Percentiles rank a stretch among this genome's conserved stretches.
Evolutionary conservation across 345 rosid species (phyloP).

Genomic region (Eucalyptus paniculata): DNA sequence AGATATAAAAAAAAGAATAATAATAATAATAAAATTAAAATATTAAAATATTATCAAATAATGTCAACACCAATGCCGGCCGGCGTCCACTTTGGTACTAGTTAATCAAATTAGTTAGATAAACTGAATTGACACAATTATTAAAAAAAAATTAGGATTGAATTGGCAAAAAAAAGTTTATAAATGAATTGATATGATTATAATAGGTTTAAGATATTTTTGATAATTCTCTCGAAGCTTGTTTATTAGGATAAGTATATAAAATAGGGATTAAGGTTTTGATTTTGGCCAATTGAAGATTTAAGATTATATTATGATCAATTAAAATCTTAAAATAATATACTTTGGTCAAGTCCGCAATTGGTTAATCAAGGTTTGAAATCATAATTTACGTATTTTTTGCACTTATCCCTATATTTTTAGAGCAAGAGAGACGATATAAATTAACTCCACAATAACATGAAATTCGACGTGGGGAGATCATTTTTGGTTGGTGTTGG

Average conservation of each 20-base stretch:
- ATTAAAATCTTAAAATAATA: neutral
- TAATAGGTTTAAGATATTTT: no score
- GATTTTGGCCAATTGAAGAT: neutral
- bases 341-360: neutral
- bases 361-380: neutral
- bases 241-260: neutral
- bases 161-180: no score
- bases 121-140: fast-evolving
- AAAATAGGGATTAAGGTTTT: neutral
- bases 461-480: neutral
- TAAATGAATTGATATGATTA: no score
- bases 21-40: no score
- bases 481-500: neutral
- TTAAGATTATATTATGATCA: neutral
- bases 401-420: neutral
- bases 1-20: no score
- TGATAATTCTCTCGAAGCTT: no score
- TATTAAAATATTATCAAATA: no score
- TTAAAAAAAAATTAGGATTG: no score
- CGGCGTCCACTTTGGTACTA: no score
- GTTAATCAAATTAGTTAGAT: no score
- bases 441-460: neutral
- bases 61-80: no score
- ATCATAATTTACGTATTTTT: neutral
- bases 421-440: no score